phyloP scores from a whole-genome alignment of 1,139 yeast species.

The Suhomyces taliae region DNA sequence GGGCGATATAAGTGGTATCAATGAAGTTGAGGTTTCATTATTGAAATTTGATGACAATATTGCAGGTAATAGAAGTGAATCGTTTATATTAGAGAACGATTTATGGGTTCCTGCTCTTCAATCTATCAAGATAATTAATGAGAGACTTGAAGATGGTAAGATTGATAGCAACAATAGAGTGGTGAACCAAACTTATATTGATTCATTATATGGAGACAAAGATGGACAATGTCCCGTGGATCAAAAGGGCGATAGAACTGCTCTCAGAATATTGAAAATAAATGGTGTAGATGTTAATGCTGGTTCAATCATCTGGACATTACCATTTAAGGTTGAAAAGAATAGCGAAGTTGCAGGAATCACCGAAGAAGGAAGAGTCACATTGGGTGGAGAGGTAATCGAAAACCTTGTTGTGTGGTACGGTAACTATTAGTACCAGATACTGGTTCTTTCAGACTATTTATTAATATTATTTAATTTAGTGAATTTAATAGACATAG shows the following conservation, averaged over 20 bases:
- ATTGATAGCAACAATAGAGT: slow-evolving; percentile 31
- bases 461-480: no score
- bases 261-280: slow-evolving; percentile 30
- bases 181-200: slow-evolving; percentile 28
- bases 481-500: no score
- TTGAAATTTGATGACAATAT: slow-evolving; percentile 17
- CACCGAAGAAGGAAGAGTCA: slow-evolving; percentile 29
- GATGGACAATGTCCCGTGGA: slow-evolving; percentile 16
- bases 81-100: slow-evolving; percentile 21
- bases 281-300: slow-evolving; percentile 35
- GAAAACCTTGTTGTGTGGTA: slow-evolving; percentile 37
- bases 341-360: slow-evolving; percentile 17
- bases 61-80: background rate
- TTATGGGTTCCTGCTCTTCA: slow-evolving; percentile 37
- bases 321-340: slow-evolving; percentile 21
- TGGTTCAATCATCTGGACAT: slow-evolving; percentile 31
- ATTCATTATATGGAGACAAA: slow-evolving; percentile 14
- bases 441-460: no score
- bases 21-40: slow-evolving; percentile 24
- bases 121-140: slow-evolving; percentile 39
- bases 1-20: slow-evolving; percentile 31
- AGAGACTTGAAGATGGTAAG: slow-evolving; percentile 30
- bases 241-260: slow-evolving; percentile 13
- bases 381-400: slow-evolving; percentile 34
- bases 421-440: background rate